Base-by-base conservation (phyloP, 148 eudicot genomes). In the Rhododendron kiyosumense region DNA sequence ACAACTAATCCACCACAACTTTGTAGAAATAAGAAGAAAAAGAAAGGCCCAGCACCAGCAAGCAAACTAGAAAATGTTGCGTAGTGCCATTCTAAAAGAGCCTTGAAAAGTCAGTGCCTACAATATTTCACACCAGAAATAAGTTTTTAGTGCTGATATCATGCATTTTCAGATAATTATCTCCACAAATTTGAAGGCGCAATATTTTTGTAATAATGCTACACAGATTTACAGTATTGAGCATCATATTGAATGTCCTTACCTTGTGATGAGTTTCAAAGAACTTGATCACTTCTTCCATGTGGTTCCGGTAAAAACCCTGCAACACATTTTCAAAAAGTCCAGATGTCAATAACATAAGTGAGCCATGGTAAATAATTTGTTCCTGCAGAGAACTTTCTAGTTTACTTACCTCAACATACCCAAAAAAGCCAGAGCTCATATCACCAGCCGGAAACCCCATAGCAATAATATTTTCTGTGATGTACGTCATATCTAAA, bases 361-460 rank as follows among this genome's bases (percentile, higher is more conserved):
- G 7, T 65, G n/a, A 76, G 73, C 36, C 22, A 49, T 30, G 15
- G 48, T 24, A 45, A 65, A 54, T 52, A 76, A n/a, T n/a, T 32
- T 7, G 36, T 30, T 32, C 49, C 78, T 14, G 78, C 15, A n/a
- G 41, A 45, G 49, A 83, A 41, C 32, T 32, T 57, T 41, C 8
- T 13, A 63, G 81, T 14, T 63, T 81, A 49, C 85, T 65, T 86
- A 95, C 99, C 98, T 97, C 99, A 79, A 97, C 95, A 90, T 94
- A 97, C 77, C 99, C 96, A 73, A 97, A 93, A 87, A 97, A 93
- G 3, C 99, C 99, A 88, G 99, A 97, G 91, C 98, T 97, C 92
- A 94, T 91, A 88, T 97, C 99, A 82, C 99, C 99, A 87, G 99
- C 99, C 52, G 99, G 99, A 82, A 97, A 97, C 82, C 98, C 99